Percentiles rank a stretch among this genome's conserved stretches.
Conservation (phyloP, 768 basidiomycete genomes). For the Leucocoprinus birnbaumii region DNA sequence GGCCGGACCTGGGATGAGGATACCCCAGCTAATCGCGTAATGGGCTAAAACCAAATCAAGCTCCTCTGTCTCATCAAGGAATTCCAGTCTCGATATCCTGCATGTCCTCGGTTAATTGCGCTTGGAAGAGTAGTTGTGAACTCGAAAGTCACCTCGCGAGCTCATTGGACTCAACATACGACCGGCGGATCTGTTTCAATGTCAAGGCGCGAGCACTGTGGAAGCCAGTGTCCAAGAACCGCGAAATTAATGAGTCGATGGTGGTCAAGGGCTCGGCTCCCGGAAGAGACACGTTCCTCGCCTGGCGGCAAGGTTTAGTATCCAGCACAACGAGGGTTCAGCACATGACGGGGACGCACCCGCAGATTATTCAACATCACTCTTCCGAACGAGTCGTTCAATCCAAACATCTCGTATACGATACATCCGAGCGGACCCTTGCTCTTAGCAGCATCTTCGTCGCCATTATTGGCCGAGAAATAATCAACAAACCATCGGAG, state of each 20-base stretch:
- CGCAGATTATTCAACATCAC: conserved; percentile 90
- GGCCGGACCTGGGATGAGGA: conserved; percentile 19
- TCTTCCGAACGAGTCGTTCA: conserved; percentile 85
- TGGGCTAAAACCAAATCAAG: conserved; percentile 86
- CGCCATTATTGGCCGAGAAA: conserved; percentile 28
- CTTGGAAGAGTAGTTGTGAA: neutral
- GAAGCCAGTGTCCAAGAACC: conserved; percentile 64
- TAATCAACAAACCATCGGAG: conserved; percentile 72
- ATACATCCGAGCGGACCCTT: conserved; percentile 47
- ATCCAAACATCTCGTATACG: conserved; percentile 92
- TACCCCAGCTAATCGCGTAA: conserved; percentile 85
- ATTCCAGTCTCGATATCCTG: conserved; percentile 79
- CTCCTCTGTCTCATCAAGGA: conserved; percentile 94
- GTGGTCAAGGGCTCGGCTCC: conserved; percentile 66
- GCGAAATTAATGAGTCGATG: conserved; percentile 47
- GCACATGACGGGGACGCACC: conserved; percentile 40
- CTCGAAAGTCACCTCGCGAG: conserved; percentile 49
- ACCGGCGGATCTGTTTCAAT: conserved; percentile 64
- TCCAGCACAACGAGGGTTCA: neutral
- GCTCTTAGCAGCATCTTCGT: conserved; percentile 8
- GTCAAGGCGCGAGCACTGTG: conserved; percentile 52
- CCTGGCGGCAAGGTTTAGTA: conserved; percentile 34
- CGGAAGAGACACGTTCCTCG: conserved; percentile 70
- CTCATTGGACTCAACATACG: conserved; percentile 46
- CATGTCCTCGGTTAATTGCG: conserved; percentile 1